These are phyloP conservation scores for Jaltomata sinuosa DNA, from an alignment of 257 asterid species.

Conservation along the genomic window DNA sequence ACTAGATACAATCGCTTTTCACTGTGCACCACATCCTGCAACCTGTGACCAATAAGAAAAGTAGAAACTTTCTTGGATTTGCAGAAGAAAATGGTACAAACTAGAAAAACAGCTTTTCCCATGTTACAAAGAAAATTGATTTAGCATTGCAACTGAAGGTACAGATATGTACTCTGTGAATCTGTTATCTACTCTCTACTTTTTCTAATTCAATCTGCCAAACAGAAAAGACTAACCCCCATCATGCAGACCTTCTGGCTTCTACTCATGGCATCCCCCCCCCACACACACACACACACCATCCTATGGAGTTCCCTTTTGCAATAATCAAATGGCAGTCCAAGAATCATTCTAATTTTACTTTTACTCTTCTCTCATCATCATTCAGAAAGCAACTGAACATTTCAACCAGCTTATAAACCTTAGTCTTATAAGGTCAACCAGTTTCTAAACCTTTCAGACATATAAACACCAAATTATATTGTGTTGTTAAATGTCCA, in stretches of 20 bases:
- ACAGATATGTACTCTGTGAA: background rate
- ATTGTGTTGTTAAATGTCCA: background rate
- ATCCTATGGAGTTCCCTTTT: background rate
- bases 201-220: background rate
- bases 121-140: background rate
- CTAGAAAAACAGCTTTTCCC: background rate
- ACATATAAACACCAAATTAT: background rate
- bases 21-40: slow-evolving; percentile 97
- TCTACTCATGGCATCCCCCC: background rate
- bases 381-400: background rate
- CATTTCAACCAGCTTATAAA: background rate
- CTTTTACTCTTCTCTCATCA: background rate
- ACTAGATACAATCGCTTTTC: slow-evolving; percentile 89
- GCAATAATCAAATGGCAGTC: background rate
- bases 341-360: background rate
- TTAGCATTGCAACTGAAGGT: background rate
- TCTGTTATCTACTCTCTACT: background rate
- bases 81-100: background rate
- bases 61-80: background rate
- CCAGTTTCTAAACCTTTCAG: background rate
- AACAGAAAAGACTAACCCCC: background rate
- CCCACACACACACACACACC: background rate
- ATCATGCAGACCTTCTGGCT: background rate
- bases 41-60: slow-evolving; percentile 34
- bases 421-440: background rate